phyloP scores from a whole-genome alignment of 148 eudicot genomes.

The Silene latifolia region DNA sequence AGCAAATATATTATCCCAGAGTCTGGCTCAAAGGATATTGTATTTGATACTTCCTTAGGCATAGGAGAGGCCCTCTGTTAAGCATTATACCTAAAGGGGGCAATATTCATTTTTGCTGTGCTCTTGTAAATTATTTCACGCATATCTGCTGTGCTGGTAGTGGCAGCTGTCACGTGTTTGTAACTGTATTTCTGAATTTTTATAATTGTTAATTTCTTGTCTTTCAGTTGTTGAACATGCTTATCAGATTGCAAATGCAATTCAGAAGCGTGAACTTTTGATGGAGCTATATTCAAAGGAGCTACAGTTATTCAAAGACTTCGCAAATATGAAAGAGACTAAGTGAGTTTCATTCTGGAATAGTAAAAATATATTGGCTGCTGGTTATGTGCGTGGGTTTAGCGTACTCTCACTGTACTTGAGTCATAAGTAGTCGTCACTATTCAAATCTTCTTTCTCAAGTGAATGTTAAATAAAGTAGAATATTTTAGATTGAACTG shows the following conservation, averaged over 20 bases:
- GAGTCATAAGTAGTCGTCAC: background rate
- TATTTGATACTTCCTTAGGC: conserved; percentile 1
- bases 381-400: background rate
- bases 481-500: background rate
- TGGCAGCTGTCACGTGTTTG: background rate
- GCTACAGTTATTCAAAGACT: conserved; percentile 87
- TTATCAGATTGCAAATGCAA: conserved; percentile 66
- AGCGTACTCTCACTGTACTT: background rate
- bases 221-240: conserved; percentile 81
- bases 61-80: background rate
- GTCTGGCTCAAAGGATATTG: background rate
- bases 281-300: conserved; percentile 89
- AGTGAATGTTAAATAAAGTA: background rate
- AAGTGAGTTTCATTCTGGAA: conserved; percentile 36
- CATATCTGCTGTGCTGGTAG: background rate
- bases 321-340: conserved; percentile 61
- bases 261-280: conserved; percentile 76
- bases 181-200: background rate
- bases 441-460: background rate
- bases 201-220: background rate
- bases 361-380: background rate
- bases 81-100: background rate
- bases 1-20: background rate
- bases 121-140: background rate
- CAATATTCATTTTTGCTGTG: background rate